Conservation (phyloP, 257 asterid genomes). For the Nicotiana paniculata region DNA sequence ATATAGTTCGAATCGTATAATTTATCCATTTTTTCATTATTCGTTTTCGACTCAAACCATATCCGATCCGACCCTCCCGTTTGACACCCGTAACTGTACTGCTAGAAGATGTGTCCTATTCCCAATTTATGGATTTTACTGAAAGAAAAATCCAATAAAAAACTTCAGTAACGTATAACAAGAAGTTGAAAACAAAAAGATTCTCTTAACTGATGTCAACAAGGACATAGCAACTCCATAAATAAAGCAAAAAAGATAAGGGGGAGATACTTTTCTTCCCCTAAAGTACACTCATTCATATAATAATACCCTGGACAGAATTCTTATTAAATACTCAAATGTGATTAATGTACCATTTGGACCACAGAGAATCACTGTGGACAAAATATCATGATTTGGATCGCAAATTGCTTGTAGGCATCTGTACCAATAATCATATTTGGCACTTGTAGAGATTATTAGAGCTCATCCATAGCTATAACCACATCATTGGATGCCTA, state of each 20-base stretch:
- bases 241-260: slow-evolving; percentile 8
- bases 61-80: too few species aligned
- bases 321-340: slow-evolving; percentile 8
- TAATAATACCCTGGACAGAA: slow-evolving; percentile 1
- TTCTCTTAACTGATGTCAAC: neutral
- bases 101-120: neutral
- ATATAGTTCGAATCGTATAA: too few species aligned
- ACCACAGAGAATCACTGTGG: neutral
- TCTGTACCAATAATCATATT: slow-evolving; percentile 3
- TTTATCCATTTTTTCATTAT: too few species aligned
- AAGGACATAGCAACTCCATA: neutral
- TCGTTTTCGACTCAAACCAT: too few species aligned
- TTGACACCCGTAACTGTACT: too few species aligned
- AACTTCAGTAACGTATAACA: neutral
- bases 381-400: neutral
- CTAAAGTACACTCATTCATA: slow-evolving; percentile 7
- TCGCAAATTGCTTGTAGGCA: neutral
- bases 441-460: neutral
- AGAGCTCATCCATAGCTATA: neutral
- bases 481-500: neutral
- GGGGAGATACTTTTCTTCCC: slow-evolving; percentile 6
- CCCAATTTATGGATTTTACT: neutral
- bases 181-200: neutral
- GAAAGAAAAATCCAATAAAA: neutral
- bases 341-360: neutral